Conservation (phyloP, 2,329 filamentous ascomycete species). For the Aspergillus sp. region DNA sequence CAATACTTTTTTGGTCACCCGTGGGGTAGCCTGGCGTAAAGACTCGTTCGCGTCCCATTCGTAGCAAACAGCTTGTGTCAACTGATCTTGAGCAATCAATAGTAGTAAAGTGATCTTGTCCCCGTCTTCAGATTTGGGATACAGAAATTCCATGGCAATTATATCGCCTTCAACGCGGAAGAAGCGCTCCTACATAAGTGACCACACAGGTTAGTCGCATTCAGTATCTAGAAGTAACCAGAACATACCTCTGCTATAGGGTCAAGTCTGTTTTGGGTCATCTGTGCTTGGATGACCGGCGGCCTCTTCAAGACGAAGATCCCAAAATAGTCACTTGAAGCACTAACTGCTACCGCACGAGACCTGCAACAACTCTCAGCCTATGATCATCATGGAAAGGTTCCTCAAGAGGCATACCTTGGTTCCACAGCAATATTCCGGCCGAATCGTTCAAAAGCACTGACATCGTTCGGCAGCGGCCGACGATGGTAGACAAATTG, state of each 20-base stretch:
- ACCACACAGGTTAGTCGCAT: not conserved
- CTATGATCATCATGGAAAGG: not conserved
- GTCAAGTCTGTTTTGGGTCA: constrained; percentile 52
- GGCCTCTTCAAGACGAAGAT: constrained; percentile 69
- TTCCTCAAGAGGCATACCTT: constrained; percentile 53
- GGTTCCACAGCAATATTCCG: constrained; percentile 76
- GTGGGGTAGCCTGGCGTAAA: constrained; percentile 30
- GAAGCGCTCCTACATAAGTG: constrained; percentile 45
- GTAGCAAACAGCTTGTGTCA: constrained; percentile 53
- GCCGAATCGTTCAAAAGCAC: constrained; percentile 58
- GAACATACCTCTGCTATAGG: constrained; percentile 61
- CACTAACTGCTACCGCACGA: constrained; percentile 66
- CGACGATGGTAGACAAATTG: constrained; percentile 64
- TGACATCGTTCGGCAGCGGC: constrained; percentile 59
- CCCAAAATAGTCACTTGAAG: constrained; percentile 69
- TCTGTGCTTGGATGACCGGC: constrained; percentile 52
- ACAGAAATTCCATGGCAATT: constrained; percentile 82
- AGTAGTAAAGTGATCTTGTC: constrained; percentile 76
- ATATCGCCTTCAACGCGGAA: constrained; percentile 69
- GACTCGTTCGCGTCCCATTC: constrained; percentile 53
- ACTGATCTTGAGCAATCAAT: constrained; percentile 49
- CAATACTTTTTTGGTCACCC: constrained; percentile 32
- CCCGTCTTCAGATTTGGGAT: constrained; percentile 66
- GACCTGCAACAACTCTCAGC: constrained; percentile 39
- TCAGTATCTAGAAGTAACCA: constrained; percentile 17